A percentile compares a stretch with the other conserved stretches of the same genome.
Conservation (phyloP, 345 rosid genomes). For the Populus davidiana region DNA sequence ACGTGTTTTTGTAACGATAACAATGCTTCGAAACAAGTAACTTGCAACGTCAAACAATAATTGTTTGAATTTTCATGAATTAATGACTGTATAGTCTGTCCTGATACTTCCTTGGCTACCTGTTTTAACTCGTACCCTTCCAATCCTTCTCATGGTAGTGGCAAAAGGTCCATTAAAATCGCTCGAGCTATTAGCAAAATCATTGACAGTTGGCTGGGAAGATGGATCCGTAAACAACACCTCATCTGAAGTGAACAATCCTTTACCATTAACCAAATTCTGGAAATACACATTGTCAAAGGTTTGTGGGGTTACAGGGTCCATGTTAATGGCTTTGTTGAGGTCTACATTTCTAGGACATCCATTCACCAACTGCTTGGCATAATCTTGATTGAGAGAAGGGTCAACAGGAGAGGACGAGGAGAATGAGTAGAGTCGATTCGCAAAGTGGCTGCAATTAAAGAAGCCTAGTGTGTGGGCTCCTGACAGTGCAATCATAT, state of each 20-base stretch:
- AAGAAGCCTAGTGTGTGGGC: slow-evolving; percentile 89
- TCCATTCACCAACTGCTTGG: slow-evolving; percentile 44
- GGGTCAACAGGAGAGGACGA: slow-evolving; percentile 57
- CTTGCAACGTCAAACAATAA: not conserved
- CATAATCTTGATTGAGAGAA: slow-evolving; percentile 50
- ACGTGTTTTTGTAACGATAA: too few species aligned
- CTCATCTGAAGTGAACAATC: slow-evolving; percentile 70
- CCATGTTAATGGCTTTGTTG: slow-evolving; percentile 49
- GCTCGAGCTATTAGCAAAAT: slow-evolving; percentile 52
- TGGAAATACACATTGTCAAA: slow-evolving; percentile 74
- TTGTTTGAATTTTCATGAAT: slow-evolving; percentile 21
- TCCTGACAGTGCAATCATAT: slow-evolving; percentile 93
- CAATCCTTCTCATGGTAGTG: slow-evolving; percentile 71
- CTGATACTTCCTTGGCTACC: slow-evolving; percentile 65
- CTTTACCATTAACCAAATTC: slow-evolving; percentile 68
- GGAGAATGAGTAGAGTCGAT: slow-evolving; percentile 66
- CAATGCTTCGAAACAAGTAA: not conserved
- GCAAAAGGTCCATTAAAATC: slow-evolving; percentile 59
- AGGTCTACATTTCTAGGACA: slow-evolving; percentile 62
- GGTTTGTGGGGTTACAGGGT: slow-evolving; percentile 43
- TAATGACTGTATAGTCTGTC: slow-evolving; percentile 56
- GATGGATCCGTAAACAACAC: slow-evolving; percentile 47
- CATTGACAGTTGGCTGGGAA: slow-evolving; percentile 49
- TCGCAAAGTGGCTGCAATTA: slow-evolving; percentile 63
- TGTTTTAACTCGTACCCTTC: slow-evolving; percentile 70